Evolutionary conservation across 2,329 filamentous ascomycete species (phyloP), one percentile per base, ranked within the genome.

Genomic region (Elsinoe arachidis): DNA sequence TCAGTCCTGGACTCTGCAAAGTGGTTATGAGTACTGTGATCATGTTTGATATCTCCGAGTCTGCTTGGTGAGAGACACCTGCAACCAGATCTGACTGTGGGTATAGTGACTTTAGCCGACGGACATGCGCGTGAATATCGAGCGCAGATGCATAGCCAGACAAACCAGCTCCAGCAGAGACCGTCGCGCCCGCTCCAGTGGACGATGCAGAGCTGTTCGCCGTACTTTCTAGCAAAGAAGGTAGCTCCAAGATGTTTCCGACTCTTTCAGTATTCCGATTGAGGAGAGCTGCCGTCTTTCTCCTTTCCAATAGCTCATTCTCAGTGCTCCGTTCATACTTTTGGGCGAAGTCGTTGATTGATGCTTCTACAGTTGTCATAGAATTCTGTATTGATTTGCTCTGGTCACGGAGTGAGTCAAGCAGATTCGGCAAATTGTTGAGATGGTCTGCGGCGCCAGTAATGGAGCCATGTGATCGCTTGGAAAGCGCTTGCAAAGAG

Each of bases 81-180:
- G 78, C 78, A 23, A 97, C 80, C 43, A 97, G 76, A 0, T 81
- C 76, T 0, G 90, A 96, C 55, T 85, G 78, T 0, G 91, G 87
- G 68, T 96, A 95, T 26, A 97, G 76, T 0, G 84, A 83, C 60
- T 90, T 84, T 5, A 99, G 78, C 6, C 93, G 83, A 64, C 89
- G 88, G 68, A 96, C 93, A 69, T 97, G 93, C n/a, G 88, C 86
- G 68, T 95, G 87, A 2, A 99, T 79, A 70, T 99, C 93, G 34
- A 99, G 78, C 0, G 91, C 91, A 0, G 90, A 88, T 1, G 90
- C 86, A 74, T 96, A 95, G 44, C 64, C 64, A 15, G 61, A 62
- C 60, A 84, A 82, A 9, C 76, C 80, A 5, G 74, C 69, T 2
- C 64, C 59, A 19, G 54, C 11, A 26, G 54, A 34, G 5, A 73